phyloP scores from a whole-genome alignment of 371 early-diverging fungal species.

The Actinomortierella ambigua region DNA sequence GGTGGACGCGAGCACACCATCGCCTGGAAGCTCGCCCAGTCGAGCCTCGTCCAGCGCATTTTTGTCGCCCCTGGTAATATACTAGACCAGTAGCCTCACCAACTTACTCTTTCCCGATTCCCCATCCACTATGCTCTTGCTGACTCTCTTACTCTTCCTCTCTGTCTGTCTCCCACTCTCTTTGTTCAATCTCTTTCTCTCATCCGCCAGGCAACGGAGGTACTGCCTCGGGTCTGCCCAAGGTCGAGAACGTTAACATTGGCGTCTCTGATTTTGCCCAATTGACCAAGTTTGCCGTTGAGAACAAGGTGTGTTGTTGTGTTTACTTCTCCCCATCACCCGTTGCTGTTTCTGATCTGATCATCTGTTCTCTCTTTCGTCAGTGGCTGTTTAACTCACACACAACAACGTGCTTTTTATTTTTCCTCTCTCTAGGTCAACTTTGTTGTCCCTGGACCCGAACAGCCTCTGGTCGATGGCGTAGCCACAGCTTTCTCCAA shows the following conservation, averaged over 20 bases:
- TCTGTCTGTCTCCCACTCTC: constrained; percentile 1
- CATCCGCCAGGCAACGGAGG: constrained; percentile 87
- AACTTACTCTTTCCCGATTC: not conserved
- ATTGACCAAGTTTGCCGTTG: constrained; percentile 78
- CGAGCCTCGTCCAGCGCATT: constrained; percentile 74
- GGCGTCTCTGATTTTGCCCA: constrained; percentile 74
- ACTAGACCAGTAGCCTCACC: not conserved
- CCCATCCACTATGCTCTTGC: constrained; percentile 1
- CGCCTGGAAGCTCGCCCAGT: constrained; percentile 89
- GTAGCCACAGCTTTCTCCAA: constrained; percentile 82
- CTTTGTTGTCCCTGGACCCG: constrained; percentile 95
- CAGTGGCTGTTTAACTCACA: not conserved
- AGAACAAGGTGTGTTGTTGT: constrained; percentile 68
- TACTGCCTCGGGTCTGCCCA: constrained; percentile 69
- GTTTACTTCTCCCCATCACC: too few species aligned
- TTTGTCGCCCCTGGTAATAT: constrained; percentile 90
- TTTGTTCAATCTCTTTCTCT: constrained; percentile 3
- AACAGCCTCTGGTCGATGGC: constrained; percentile 96
- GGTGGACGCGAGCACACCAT: constrained; percentile 98
- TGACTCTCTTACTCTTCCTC: not conserved
- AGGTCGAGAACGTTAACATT: constrained; percentile 83
- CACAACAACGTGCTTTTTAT: not conserved
- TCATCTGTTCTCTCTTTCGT: not conserved
- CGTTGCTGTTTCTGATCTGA: too few species aligned
- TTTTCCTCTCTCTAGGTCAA: constrained; percentile 52